phyloP scores from a whole-genome alignment of 768 basidiomycete genomes.

The Candolleomyces eurysporus region DNA sequence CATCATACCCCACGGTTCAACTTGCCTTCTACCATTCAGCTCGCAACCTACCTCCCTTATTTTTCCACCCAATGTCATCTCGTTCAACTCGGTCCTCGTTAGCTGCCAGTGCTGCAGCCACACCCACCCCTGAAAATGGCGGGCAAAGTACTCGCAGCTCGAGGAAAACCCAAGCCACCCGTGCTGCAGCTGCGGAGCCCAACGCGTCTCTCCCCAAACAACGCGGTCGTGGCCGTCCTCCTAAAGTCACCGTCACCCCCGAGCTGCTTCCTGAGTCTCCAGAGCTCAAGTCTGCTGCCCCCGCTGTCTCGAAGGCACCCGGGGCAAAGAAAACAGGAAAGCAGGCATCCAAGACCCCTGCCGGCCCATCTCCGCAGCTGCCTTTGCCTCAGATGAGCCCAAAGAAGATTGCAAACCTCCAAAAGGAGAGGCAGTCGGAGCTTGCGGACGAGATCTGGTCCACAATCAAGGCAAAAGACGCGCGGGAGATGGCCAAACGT shows the following conservation, averaged over 20 bases:
- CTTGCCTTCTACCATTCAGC: too few relatives aligned
- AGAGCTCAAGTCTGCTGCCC: not conserved
- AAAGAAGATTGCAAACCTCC: not conserved
- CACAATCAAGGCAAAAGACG: not conserved
- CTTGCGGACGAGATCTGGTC: not conserved
- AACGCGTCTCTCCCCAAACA: not conserved
- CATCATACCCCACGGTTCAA: too few relatives aligned
- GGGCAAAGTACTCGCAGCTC: too few relatives aligned
- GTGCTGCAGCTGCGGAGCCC: too few relatives aligned
- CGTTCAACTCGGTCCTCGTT: not conserved
- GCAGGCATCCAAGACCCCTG: not conserved
- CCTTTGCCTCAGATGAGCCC: not conserved
- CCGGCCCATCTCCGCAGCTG: not conserved
- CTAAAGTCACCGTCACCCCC: too few relatives aligned
- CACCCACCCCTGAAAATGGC: not conserved
- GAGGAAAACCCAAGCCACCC: too few relatives aligned
- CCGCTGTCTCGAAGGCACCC: not conserved
- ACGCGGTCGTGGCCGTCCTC: not conserved
- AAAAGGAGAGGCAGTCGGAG: not conserved
- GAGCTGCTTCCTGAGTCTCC: not conserved
- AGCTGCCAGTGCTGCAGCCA: not conserved
- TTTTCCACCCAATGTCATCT: not conserved
- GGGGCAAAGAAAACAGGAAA: not conserved
- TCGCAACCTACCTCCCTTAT: too few relatives aligned
- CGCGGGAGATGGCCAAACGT: not conserved